Base-by-base conservation (phyloP, 176 grass and related monocot species). In the Puccinellia tenuiflora region DNA sequence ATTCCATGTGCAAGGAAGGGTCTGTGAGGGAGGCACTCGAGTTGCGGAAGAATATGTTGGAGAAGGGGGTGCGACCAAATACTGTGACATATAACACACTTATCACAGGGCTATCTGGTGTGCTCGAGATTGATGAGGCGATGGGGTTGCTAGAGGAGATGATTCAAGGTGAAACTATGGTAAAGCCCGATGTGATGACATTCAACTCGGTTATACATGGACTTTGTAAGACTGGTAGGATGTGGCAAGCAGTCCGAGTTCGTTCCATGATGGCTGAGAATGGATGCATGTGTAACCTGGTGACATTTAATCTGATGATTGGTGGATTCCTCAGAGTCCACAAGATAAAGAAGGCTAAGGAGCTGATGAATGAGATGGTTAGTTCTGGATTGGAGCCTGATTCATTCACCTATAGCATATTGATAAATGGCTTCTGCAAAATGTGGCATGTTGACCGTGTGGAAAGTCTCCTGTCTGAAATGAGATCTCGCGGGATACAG, bases 381-480 rank as follows among this genome's bases (percentile, higher is more conserved):
- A 84, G 50, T 39, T 76, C 57, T 72, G 88, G 81, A 9, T 69
- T 93, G 17, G 40, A 83, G 66, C 88, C 85, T 30, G 73, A 87
- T 88, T 65, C 81, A n/a, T 78, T 82, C 74, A 91, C 88, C 4
- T 93, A 91, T 64, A 81, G 86, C 45, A 75, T 91, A 62, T 25
- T 93, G 59, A 88, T 93, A 72, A 87, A 93, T 83, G 88, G 85
- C 31, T 93, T 81, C 75, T 88, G 86, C 79, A 91, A 88, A 76
- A 70, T 88, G 82, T 68, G 91, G 89, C 83, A 85, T 72, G 79
- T 84, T 59, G 57, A 68, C 5, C 68, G 57, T 59, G 91, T 86
- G 3, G 73, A 88, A 77, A 46, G 63, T 20, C 75, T 88, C 9
- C 63, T 93, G 72, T 55, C 13, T 39, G 61, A 73, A 64, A 93